Evolutionary conservation across 2,329 filamentous ascomycete genomes (phyloP).

Genomic region (Ophiocordyceps camponoti-rufipedis): DNA sequence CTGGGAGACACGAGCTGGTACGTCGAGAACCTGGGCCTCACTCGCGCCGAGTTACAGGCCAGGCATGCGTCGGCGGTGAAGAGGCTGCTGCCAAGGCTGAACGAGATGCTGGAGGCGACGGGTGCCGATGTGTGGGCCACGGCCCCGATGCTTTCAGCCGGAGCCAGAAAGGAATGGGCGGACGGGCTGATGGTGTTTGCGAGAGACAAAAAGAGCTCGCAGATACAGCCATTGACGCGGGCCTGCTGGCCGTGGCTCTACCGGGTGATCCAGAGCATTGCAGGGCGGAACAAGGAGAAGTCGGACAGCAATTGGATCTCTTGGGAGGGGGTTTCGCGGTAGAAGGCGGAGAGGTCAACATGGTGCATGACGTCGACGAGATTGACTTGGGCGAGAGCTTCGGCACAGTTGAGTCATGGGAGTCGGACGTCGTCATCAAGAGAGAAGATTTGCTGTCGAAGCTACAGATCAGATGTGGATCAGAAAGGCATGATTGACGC

Average conservation of each 20-base stretch:
- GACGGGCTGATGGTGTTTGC: neutral
- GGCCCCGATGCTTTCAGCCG: neutral
- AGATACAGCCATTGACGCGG: neutral
- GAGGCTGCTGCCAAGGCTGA: neutral
- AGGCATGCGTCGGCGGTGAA: neutral
- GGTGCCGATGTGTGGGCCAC: neutral
- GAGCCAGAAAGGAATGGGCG: neutral
- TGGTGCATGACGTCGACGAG: too few relatives aligned
- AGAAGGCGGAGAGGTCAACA: too few relatives aligned
- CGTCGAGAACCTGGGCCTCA: constrained; percentile 1
- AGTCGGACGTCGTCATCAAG: too few relatives aligned
- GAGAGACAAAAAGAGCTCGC: neutral
- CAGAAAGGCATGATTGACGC: too few relatives aligned
- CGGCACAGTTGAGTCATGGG: too few relatives aligned
- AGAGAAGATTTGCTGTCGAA: too few relatives aligned
- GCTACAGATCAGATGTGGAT: too few relatives aligned
- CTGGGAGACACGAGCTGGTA: constrained; percentile 4
- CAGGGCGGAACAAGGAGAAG: neutral
- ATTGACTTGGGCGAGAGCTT: too few relatives aligned
- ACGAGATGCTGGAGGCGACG: constrained; percentile 1
- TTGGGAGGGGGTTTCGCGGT: too few relatives aligned
- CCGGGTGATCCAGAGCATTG: neutral
- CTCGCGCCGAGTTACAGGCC: neutral
- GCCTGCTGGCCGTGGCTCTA: neutral
- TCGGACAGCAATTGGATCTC: too few relatives aligned